Evolutionary conservation across 2,329 filamentous ascomycete species (phyloP).

Genomic region (Didymella keratinophila): DNA sequence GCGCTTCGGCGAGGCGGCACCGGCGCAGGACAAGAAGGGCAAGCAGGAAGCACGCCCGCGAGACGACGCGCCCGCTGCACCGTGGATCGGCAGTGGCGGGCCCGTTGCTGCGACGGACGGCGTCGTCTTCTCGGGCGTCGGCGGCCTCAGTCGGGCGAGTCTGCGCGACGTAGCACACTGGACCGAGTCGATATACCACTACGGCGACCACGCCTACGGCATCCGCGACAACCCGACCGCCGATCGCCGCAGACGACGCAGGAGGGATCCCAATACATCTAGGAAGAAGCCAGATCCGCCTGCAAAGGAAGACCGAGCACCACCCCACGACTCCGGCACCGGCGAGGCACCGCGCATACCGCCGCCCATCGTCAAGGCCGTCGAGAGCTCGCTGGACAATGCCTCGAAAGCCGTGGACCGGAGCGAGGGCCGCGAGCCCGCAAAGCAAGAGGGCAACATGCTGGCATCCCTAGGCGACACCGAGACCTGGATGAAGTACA

Average conservation of each 20-base stretch:
- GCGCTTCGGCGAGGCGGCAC: constrained; percentile 73
- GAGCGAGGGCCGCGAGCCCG: constrained; percentile 21
- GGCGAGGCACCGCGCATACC: constrained; percentile 51
- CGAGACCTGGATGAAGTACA: constrained; percentile 60
- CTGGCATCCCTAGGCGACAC: constrained; percentile 54
- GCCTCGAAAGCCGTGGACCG: constrained; percentile 51
- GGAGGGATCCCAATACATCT: constrained; percentile 40
- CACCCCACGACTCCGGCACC: constrained; percentile 11
- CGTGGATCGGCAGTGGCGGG: constrained; percentile 78
- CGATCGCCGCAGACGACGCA: constrained; percentile 61
- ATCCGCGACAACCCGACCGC: constrained; percentile 80
- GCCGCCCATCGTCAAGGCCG: constrained; percentile 56
- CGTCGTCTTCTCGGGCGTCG: constrained; percentile 83
- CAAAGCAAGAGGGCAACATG: constrained; percentile 33
- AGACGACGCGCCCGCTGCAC: constrained; percentile 40
- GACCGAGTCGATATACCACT: constrained; percentile 87
- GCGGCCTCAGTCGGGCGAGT: constrained; percentile 74
- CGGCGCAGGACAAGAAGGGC: constrained; percentile 36
- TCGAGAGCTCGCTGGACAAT: constrained; percentile 54
- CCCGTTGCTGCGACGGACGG: constrained; percentile 78
- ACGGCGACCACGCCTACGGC: constrained; percentile 85
- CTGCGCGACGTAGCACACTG: constrained; percentile 78
- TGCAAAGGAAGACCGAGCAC: constrained; percentile 5
- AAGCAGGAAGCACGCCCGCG: constrained; percentile 35
- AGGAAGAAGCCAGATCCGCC: constrained; percentile 7